phyloP scores from a whole-genome alignment of 495 filamentous ascomycete genomes.

The Neurospora hispaniola region DNA sequence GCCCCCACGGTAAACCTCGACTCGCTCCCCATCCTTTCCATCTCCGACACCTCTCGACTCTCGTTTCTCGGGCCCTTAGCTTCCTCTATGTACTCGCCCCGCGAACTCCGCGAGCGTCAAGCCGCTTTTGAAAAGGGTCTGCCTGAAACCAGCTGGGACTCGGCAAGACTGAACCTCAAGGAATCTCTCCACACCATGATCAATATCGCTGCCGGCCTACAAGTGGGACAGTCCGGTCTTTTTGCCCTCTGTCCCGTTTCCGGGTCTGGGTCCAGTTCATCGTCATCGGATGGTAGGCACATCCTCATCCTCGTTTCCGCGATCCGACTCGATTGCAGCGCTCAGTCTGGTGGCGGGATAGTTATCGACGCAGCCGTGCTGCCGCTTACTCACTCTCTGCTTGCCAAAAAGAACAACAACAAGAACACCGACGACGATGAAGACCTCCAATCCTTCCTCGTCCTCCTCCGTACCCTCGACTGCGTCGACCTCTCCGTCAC shows the following conservation, averaged over 20 bases:
- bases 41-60: constrained; percentile 16
- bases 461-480: constrained; percentile 13
- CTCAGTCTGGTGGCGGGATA: constrained; percentile 18
- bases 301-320: constrained; percentile 30
- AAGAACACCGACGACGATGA: not conserved
- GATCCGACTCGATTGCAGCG: constrained; percentile 30
- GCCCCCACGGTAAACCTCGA: constrained; percentile 33
- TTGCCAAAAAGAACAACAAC: not conserved
- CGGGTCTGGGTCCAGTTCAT: not conserved
- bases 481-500: constrained; percentile 24
- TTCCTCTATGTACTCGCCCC: constrained; percentile 27
- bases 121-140: not conserved
- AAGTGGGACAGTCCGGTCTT: constrained; percentile 23
- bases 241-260: constrained; percentile 25
- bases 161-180: constrained; percentile 35
- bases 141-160: not conserved
- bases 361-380: constrained; percentile 40
- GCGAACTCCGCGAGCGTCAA: constrained; percentile 26
- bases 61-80: constrained; percentile 27
- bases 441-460: constrained; percentile 19
- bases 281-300: constrained; percentile 13
- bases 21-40: constrained; percentile 28
- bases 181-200: constrained; percentile 37
- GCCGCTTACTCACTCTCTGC: constrained; percentile 25
- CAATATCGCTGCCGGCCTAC: constrained; percentile 31